Percentiles rank a stretch among this genome's conserved stretches.
These are phyloP conservation scores for Mycosphaerella sp. DNA, from an alignment of 2,329 filamentous ascomycete species.

Conservation along the genomic window DNA sequence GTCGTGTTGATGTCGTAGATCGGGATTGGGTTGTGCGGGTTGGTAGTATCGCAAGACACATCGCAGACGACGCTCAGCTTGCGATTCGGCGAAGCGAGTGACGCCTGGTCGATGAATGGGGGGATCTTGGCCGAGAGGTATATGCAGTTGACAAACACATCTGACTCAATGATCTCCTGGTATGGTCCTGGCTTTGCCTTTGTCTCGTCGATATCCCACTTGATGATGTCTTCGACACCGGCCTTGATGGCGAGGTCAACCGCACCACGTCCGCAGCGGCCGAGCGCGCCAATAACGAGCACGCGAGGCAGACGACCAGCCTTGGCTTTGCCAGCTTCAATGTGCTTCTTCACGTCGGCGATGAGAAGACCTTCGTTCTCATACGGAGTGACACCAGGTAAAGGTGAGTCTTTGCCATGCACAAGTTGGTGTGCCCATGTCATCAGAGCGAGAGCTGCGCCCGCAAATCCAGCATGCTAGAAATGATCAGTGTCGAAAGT, in stretches of 20 bases:
- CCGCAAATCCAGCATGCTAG: conserved; percentile 69
- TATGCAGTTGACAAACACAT: conserved; percentile 71
- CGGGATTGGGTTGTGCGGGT: conserved; percentile 67
- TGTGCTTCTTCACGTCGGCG: conserved; percentile 63
- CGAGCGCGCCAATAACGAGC: conserved; percentile 72
- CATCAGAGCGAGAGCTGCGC: conserved; percentile 58
- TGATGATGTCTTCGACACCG: conserved; percentile 65
- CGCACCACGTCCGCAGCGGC: conserved; percentile 78
- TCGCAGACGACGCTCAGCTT: conserved; percentile 66
- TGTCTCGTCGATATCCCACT: conserved; percentile 79
- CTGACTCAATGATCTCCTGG: conserved; percentile 36
- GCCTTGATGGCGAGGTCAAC: conserved; percentile 71
- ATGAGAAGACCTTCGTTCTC: conserved; percentile 70
- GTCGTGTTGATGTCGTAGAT: conserved; percentile 81
- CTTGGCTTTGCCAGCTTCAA: conserved; percentile 61
- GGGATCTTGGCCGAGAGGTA: conserved; percentile 75
- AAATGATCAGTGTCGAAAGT: conserved; percentile 24
- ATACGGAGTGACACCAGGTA: conserved; percentile 63
- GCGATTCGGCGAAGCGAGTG: conserved; percentile 61
- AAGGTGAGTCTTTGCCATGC: conserved; percentile 58
- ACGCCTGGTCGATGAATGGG: conserved; percentile 69
- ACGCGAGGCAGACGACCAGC: conserved; percentile 63
- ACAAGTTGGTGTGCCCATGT: conserved; percentile 78
- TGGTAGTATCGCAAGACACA: conserved; percentile 69
- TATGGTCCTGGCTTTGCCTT: conserved; percentile 49